Conservation (phyloP, 139 green algal species). For the Asterochloris erici region DNA sequence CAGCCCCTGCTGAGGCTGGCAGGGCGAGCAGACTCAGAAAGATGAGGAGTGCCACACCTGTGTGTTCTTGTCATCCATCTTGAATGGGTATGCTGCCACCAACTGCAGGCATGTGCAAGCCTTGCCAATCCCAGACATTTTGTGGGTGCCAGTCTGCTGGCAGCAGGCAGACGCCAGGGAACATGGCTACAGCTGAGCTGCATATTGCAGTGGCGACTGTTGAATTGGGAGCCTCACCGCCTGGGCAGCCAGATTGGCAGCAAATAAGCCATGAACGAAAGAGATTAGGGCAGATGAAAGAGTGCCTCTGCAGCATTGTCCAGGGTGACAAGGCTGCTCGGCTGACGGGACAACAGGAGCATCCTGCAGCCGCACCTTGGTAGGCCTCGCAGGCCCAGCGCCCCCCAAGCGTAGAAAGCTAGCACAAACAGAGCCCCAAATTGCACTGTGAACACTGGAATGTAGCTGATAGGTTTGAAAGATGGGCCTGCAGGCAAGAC, state of each 20-base stretch:
- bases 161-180: neutral
- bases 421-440: neutral
- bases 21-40: neutral
- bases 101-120: neutral
- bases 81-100: neutral
- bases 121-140: neutral
- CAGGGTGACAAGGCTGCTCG: too few species aligned
- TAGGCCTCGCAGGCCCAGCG: conserved; percentile 2
- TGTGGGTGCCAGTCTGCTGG: neutral
- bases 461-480: too few species aligned
- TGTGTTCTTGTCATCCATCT: neutral
- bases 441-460: neutral
- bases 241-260: neutral
- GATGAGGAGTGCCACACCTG: neutral
- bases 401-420: neutral
- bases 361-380: neutral
- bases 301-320: conserved; percentile 3
- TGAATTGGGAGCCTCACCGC: neutral
- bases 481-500: too few species aligned
- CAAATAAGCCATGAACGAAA: conserved; percentile 3
- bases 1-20: neutral
- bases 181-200: neutral
- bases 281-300: conserved; percentile 17
- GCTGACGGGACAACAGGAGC: neutral
- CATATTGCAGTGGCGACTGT: neutral